Base-by-base conservation (phyloP, 352 stramenopile genomes). In the Pythium guiyangense region DNA sequence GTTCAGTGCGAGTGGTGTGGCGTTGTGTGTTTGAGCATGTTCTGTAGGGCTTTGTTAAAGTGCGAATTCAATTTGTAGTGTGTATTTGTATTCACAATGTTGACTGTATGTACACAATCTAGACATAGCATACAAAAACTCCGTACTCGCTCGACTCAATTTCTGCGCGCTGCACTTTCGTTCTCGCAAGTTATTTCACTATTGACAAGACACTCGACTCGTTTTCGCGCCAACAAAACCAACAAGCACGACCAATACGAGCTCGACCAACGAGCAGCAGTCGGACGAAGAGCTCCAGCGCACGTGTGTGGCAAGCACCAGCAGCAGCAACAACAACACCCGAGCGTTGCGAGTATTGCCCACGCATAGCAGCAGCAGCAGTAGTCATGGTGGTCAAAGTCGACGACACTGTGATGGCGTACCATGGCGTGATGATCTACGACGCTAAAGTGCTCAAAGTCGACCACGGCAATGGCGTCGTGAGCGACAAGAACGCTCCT, bases 401-500 rank as follows among this genome's bases (percentile, higher is more conserved):
- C n/a, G 70, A 80, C 25, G 81, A 92, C 60, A 73, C 60, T 0
- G 82, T 92, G 58, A 62, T 94, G 60, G 84, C 79, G 45, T 82
- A 91, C 50, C 84, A 94, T 56, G 80, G 84, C 42, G 61, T 88
- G 44, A 83, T 92, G 77, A 86, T 94, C 66, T 94, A 92, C 69
- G 84, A 92, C 54, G 84, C 82, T 59, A 92, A 91, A 54, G 78
- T 92, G 62, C 74, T 81, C 49, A 90, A 90, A 65, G 79, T 94
- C 34, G 84, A 94, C 66, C 73, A 88, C 59, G 80, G 78, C 11
- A 70, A 74, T 29, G 77, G 79, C 49, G 74, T 89, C n/a, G 34
- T 65, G 63, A 60, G 54, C 35, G 64, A 74, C 43, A 55, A 29
- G 31, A 57, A 14, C 59, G 52, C 20, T 31, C 45, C 18, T 14